These are phyloP conservation scores for Penicillium simplicissimum DNA, from an alignment of 495 filamentous ascomycete species.

Conservation along the genomic window DNA sequence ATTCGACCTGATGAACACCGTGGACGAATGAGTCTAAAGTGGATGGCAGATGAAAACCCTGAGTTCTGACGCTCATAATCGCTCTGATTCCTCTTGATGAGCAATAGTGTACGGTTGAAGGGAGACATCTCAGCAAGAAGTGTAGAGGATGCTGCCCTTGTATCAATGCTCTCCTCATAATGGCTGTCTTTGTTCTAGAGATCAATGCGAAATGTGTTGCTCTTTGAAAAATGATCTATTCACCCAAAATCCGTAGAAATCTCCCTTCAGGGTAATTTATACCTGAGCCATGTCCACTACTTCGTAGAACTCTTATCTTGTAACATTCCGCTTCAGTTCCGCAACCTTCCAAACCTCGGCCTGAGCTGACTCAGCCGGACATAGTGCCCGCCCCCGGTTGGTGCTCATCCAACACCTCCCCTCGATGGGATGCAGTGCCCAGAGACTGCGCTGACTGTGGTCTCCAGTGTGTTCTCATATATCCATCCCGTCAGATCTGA, in stretches of 20 bases:
- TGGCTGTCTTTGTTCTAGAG: not conserved
- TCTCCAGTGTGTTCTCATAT: not conserved
- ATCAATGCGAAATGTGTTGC: not conserved
- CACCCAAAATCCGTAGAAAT: not conserved
- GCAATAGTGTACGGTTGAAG: not conserved
- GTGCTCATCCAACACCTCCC: slow-evolving; percentile 9
- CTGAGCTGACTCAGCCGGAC: slow-evolving; percentile 14
- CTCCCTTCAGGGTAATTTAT: not conserved
- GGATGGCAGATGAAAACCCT: slow-evolving; percentile 62
- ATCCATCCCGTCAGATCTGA: not conserved
- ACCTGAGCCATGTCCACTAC: not conserved
- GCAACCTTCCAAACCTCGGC: not conserved
- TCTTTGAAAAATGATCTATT: not conserved
- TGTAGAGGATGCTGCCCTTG: not conserved
- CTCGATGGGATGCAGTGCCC: slow-evolving; percentile 17
- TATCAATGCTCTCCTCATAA: not conserved
- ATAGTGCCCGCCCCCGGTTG: slow-evolving; percentile 1
- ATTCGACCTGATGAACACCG: slow-evolving; percentile 38
- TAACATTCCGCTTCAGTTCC: not conserved
- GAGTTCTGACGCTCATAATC: not conserved
- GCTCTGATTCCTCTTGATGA: not conserved
- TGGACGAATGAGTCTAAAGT: slow-evolving; percentile 74
- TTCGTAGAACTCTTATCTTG: not conserved
- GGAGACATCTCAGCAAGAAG: not conserved
- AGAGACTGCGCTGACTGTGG: slow-evolving; percentile 22